Base-by-base conservation (phyloP, 306 rosid species). In the Begonia fuchsioides region DNA sequence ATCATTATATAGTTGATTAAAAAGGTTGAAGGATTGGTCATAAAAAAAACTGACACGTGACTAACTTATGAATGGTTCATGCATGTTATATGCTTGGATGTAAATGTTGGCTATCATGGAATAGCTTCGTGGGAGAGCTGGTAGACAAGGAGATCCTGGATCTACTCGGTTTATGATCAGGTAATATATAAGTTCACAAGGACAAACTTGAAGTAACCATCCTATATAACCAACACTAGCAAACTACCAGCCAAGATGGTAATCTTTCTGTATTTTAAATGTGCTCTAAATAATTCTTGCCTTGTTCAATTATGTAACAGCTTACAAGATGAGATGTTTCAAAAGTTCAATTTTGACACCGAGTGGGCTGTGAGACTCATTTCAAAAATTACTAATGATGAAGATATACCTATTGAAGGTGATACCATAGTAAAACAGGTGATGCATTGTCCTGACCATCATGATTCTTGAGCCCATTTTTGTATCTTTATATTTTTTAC, bases 141-240 rank as follows among this genome's bases (percentile, higher is more conserved):
- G 97, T 61, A 75, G 97, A 71, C 97, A 88, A 65, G 97, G 95
- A 55, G 97, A 88, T 65, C 97, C 97, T 48, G 97, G 97, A 60
- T 88, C 97, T 38, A 88, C 97, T 20, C 80, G 97, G 54, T 88
- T 88, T 78, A 84, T 84, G 97, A 84, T 88, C 75, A 88, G 97
- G 97, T 88, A 80, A 54, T 54, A 61, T 55, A 55, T 58, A 6
- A 26, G 7, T 26, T 26, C 35, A 26, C 35, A 1, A 26, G 35
- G 35, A 26, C 35, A 26, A 26, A 26, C 35, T 2, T 2, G 35
- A 8, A 26, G 35, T 26, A 26, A 26, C 7, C 35, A 26, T 26
- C 5, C 0, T 26, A 4, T 2, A 26, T 26, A 26, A 26, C 35
- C 7, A 26, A 26, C 5, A 26, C 35, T 26, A 5, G 5, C 35